Conservation (phyloP, 2,329 filamentous ascomycete species). For the Macroventuria anomochaeta region DNA sequence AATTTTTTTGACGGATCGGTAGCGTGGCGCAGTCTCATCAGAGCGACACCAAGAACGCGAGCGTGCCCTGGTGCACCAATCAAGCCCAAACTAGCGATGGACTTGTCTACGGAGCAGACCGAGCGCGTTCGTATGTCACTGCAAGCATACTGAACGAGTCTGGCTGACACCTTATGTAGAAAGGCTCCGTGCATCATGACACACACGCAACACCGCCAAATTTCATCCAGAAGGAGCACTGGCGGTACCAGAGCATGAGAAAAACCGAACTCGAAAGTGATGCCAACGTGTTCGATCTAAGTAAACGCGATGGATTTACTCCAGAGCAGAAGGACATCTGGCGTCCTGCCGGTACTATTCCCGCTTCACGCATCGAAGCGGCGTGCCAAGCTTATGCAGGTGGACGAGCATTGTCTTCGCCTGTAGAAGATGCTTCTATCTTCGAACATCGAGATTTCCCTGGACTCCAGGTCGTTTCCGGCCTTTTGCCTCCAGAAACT, state of each 20-base stretch:
- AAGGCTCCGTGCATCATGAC: conserved; percentile 43
- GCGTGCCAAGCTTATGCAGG: conserved; percentile 43
- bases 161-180: conserved; percentile 29
- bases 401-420: conserved; percentile 29
- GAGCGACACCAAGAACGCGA: not conserved
- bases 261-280: conserved; percentile 59
- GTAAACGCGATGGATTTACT: conserved; percentile 37
- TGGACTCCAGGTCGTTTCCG: conserved; percentile 76
- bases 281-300: conserved; percentile 52
- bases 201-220: conserved; percentile 46
- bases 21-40: conserved; percentile 4
- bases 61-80: not conserved
- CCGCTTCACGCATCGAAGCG: conserved; percentile 36
- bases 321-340: conserved; percentile 42
- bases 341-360: conserved; percentile 35
- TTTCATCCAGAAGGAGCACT: conserved; percentile 45
- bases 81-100: conserved; percentile 23
- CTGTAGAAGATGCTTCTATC: conserved; percentile 36
- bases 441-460: conserved; percentile 49
- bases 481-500: conserved; percentile 72
- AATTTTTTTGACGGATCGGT: not conserved
- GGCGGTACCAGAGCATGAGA: conserved; percentile 66
- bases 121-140: conserved; percentile 44
- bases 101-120: conserved; percentile 33
- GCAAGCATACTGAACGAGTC: conserved; percentile 22